phyloP scores from a whole-genome alignment of 176 grass and related monocot species.

The Elaeis guineensis region DNA sequence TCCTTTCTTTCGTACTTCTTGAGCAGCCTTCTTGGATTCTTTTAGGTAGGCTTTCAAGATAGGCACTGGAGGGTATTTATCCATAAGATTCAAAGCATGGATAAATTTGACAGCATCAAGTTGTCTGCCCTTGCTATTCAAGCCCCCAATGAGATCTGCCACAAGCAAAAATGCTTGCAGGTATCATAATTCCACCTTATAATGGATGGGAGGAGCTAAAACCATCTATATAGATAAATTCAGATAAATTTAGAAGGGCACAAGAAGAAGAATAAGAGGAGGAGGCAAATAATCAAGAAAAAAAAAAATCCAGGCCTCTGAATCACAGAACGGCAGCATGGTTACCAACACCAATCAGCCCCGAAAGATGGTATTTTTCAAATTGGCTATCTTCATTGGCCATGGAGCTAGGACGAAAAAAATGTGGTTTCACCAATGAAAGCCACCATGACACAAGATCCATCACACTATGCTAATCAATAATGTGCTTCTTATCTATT shows the following conservation, averaged over 20 bases:
- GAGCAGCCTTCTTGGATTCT: constrained; percentile 40
- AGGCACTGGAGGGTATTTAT: constrained; percentile 40
- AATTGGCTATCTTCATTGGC: constrained; percentile 6
- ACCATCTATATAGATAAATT: background rate
- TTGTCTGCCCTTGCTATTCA: constrained; percentile 45
- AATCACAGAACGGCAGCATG: background rate
- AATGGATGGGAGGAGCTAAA: background rate
- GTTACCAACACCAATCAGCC: constrained; percentile 10
- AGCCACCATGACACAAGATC: too few species aligned
- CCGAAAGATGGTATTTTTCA: constrained; percentile 10
- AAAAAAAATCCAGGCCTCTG: constrained; percentile 1
- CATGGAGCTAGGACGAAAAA: background rate
- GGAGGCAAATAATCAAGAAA: background rate
- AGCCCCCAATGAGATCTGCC: constrained; percentile 43
- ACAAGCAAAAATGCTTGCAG: constrained; percentile 23
- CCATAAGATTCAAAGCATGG: constrained; percentile 39
- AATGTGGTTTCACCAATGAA: too few species aligned
- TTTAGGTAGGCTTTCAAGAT: constrained; percentile 41
- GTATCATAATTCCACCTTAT: constrained; percentile 9
- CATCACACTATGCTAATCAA: too few species aligned
- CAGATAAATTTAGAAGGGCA: too few species aligned
- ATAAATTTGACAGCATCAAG: constrained; percentile 51
- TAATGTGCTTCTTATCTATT: too few species aligned
- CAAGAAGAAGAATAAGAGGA: background rate
- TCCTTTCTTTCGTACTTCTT: constrained; percentile 34